A percentile compares a stretch with the other conserved stretches of the same genome.
phyloP scores from a whole-genome alignment of 805 yeast species.

The Sugiyamaella smithiae region DNA sequence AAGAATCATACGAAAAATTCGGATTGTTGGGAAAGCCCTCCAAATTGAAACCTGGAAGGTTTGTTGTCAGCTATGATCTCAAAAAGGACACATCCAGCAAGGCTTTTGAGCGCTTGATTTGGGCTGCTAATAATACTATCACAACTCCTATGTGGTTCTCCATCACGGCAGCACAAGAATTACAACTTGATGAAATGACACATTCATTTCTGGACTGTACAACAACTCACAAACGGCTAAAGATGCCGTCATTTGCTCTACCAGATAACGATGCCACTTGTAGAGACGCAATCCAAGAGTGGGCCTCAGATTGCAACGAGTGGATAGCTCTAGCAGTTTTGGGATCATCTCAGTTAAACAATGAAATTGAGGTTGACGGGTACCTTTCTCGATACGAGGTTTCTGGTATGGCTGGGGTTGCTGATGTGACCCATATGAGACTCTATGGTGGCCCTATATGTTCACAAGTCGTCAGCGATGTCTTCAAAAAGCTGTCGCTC shows the following conservation, averaged over 20 bases:
- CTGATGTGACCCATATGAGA: constrained; percentile 5
- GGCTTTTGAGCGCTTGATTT: constrained; percentile 21
- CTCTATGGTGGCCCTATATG: constrained; percentile 12
- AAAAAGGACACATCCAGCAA: constrained; percentile 13
- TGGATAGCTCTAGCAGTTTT: constrained; percentile 25
- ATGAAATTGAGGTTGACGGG: constrained; percentile 15
- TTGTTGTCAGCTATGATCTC: constrained; percentile 18
- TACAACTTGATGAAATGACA: background rate
- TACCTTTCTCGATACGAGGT: constrained; percentile 21
- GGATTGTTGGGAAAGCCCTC: constrained; percentile 37
- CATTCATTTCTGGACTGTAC: no score
- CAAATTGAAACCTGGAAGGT: constrained; percentile 14
- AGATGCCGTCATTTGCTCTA: background rate
- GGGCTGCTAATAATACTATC: constrained; percentile 24
- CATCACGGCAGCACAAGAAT: background rate
- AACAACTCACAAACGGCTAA: background rate
- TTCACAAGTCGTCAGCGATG: background rate
- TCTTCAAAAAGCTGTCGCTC: background rate
- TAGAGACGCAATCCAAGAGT: constrained; percentile 13
- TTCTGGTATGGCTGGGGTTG: constrained; percentile 8
- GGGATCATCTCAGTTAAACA: constrained; percentile 17
- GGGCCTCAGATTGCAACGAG: constrained; percentile 20
- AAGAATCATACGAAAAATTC: constrained; percentile 32
- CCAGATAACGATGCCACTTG: background rate
- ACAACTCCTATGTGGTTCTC: constrained; percentile 6